phyloP scores from a whole-genome alignment of 306 rosid genomes.

The Astragalus glycyphyllos region DNA sequence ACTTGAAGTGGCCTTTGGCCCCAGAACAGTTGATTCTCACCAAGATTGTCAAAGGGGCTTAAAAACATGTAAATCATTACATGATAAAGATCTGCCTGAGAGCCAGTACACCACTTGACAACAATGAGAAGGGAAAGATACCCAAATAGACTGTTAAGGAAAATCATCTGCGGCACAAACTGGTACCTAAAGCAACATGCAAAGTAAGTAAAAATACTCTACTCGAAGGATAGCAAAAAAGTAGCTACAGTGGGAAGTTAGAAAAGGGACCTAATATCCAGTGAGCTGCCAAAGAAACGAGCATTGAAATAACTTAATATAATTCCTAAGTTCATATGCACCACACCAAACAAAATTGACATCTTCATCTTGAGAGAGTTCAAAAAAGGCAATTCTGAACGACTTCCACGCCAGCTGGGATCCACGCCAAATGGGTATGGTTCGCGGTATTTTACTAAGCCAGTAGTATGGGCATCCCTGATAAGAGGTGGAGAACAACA shows the following conservation, averaged over 20 bases:
- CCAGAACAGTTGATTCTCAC: slow-evolving; percentile 96
- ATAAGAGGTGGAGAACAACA: slow-evolving; percentile 40
- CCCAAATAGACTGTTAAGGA: slow-evolving; percentile 97
- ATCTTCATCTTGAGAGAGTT: slow-evolving; percentile 98
- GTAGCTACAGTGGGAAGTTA: slow-evolving; percentile 27
- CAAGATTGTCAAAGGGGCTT: slow-evolving; percentile 90
- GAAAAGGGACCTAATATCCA: slow-evolving; percentile 78
- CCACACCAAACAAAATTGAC: slow-evolving; percentile 93
- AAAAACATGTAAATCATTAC: slow-evolving; percentile 99
- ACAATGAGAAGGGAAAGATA: slow-evolving; percentile 98
- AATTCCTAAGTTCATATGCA: slow-evolving; percentile 96
- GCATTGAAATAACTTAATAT: slow-evolving; percentile 91
- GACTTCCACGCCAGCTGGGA: slow-evolving; percentile 99
- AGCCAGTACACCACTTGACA: slow-evolving; percentile 97
- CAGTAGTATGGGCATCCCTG: slow-evolving; percentile 84
- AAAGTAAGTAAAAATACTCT: slow-evolving; percentile 41
- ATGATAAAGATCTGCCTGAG: slow-evolving; percentile 99
- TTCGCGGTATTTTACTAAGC: slow-evolving; percentile 78
- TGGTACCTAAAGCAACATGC: slow-evolving; percentile 75
- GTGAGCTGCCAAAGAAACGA: slow-evolving; percentile 70
- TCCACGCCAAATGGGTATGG: slow-evolving; percentile 98
- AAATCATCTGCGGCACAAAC: slow-evolving; percentile 95
- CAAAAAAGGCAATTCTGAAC: slow-evolving; percentile 86
- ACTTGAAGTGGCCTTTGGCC: slow-evolving; percentile 99
- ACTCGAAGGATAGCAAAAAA: slow-evolving; percentile 34